Conservation (phyloP, 441 rosid genomes). For the Mallotus japonicus region DNA sequence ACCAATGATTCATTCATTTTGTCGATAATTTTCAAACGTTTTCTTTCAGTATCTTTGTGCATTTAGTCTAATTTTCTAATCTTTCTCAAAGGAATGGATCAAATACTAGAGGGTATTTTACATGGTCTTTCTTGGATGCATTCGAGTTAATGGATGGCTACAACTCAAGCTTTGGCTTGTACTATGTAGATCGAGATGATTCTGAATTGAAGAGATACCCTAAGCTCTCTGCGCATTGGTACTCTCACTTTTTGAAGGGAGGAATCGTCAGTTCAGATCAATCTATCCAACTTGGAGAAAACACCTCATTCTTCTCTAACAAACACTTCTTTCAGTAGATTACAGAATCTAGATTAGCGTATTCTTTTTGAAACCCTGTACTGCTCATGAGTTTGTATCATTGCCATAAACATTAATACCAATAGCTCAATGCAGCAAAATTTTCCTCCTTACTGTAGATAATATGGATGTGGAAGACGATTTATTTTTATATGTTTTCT, state of each 20-base stretch:
- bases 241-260: slow-evolving; percentile 52
- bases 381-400: not conserved
- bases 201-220: slow-evolving; percentile 44
- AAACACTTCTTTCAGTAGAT: not conserved
- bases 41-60: too few species aligned
- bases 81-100: slow-evolving; percentile 55
- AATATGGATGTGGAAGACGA: too few species aligned
- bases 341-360: not conserved
- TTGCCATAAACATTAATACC: not conserved
- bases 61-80: not conserved
- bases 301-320: slow-evolving; percentile 11
- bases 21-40: too few species aligned
- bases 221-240: slow-evolving; percentile 64
- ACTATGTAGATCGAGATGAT: slow-evolving; percentile 53
- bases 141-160: slow-evolving; percentile 52
- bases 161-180: slow-evolving; percentile 40
- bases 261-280: slow-evolving; percentile 18
- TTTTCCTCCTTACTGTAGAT: too few species aligned
- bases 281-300: slow-evolving; percentile 14
- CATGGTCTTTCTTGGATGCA: slow-evolving; percentile 58
- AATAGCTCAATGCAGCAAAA: too few species aligned
- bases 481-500: too few species aligned
- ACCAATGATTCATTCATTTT: too few species aligned
- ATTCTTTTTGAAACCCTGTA: not conserved
- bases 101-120: slow-evolving; percentile 51